Evolutionary conservation across 805 yeast genomes (phyloP).

Genomic region (Dipodascopsis uninucleata): DNA sequence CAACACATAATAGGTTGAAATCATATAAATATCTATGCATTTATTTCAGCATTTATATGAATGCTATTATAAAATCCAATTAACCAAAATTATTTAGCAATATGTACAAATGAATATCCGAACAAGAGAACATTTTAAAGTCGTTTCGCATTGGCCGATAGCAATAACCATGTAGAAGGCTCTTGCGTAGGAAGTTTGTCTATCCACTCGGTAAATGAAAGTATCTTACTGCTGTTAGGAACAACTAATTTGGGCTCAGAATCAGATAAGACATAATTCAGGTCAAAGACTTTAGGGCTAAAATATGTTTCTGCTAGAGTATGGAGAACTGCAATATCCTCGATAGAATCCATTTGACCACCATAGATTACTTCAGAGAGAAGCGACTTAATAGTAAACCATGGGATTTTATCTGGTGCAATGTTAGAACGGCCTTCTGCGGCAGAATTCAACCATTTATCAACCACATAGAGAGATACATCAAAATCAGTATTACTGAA

Average conservation of each 20-base stretch:
- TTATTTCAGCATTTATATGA: no score
- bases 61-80: no score
- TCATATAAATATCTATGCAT: no score
- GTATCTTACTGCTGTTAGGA: slow-evolving; percentile 47
- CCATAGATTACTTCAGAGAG: slow-evolving; percentile 62
- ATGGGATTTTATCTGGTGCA: slow-evolving; percentile 49
- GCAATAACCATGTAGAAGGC: slow-evolving; percentile 56
- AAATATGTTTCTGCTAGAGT: slow-evolving; percentile 22
- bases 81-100: no score
- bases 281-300: slow-evolving; percentile 38
- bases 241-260: slow-evolving; percentile 32
- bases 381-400: slow-evolving; percentile 50
- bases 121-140: no score
- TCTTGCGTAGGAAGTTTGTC: slow-evolving; percentile 48
- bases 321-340: slow-evolving; percentile 26
- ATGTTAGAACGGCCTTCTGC: slow-evolving; percentile 37
- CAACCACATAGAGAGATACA: slow-evolving; percentile 46
- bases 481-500: slow-evolving; percentile 69
- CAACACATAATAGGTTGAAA: no score
- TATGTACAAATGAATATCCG: no score
- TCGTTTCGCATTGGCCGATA: no score
- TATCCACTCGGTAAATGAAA: slow-evolving; percentile 49
- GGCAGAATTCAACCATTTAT: slow-evolving; percentile 39
- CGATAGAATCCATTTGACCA: slow-evolving; percentile 36
- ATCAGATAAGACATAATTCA: slow-evolving; percentile 32